These are phyloP conservation scores for Globisporangium camurandrum DNA, from an alignment of 352 stramenopile genomes.

Conservation along the genomic window DNA sequence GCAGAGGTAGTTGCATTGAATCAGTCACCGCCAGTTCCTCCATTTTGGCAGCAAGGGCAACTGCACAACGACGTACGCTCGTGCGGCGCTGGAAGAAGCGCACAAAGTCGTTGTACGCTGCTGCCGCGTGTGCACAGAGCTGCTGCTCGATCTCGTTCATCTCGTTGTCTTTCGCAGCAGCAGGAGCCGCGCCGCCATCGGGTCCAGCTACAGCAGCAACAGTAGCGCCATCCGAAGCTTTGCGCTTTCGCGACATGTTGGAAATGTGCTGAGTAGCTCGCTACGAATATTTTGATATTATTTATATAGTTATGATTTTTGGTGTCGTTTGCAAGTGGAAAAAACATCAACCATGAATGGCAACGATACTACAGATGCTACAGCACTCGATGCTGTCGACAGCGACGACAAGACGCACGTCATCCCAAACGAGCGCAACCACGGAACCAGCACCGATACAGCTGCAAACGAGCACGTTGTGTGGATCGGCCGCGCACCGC, in stretches of 20 bases:
- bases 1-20: conserved; percentile 1
- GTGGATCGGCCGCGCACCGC: conserved; percentile 48
- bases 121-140: conserved; percentile 51
- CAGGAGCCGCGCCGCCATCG: neutral
- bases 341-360: too few relatives aligned
- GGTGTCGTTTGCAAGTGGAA: too few relatives aligned
- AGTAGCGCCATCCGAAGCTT: neutral
- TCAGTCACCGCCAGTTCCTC: neutral
- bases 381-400: too few relatives aligned
- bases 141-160: conserved; percentile 68
- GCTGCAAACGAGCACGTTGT: conserved; percentile 24
- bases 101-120: conserved; percentile 68
- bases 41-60: neutral
- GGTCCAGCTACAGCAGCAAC: neutral
- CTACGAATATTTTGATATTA: too few relatives aligned
- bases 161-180: neutral
- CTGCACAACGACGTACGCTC: conserved; percentile 31
- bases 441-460: too few relatives aligned
- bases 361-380: too few relatives aligned
- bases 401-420: too few relatives aligned
- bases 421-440: too few relatives aligned
- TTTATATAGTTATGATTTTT: too few relatives aligned
- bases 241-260: conserved; percentile 6
- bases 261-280: too few relatives aligned
- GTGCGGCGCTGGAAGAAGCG: conserved; percentile 41